Evolutionary conservation across 345 rosid genomes (phyloP).

Genomic region (Eucalyptus marginata): DNA sequence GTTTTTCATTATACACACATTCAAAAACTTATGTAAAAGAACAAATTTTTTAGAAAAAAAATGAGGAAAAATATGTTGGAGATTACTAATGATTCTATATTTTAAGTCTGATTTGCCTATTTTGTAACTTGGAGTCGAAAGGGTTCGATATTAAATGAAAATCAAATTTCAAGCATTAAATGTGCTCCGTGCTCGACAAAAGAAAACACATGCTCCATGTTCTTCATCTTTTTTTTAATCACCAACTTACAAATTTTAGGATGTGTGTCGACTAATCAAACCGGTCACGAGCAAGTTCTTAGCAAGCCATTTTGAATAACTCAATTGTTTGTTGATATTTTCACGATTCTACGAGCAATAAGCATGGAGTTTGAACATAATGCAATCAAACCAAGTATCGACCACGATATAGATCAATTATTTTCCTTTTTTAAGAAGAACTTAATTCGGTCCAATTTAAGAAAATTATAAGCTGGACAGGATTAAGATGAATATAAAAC

Average conservation of each 20-base stretch:
- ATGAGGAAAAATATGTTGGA: accelerated
- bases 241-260: too few relatives aligned
- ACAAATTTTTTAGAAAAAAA: accelerated
- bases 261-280: accelerated
- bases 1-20: accelerated
- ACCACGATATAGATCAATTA: not conserved
- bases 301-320: accelerated
- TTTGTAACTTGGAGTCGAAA: not conserved
- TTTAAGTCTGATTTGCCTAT: accelerated
- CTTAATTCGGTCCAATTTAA: accelerated
- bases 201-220: too few relatives aligned
- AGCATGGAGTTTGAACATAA: accelerated
- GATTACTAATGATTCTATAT: not conserved
- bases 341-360: accelerated
- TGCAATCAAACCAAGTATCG: too few relatives aligned
- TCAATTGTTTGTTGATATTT: accelerated
- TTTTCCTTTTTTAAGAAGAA: not conserved
- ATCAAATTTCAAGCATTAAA: not conserved
- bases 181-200: accelerated
- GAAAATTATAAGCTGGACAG: accelerated
- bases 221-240: not conserved
- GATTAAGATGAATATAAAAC: not conserved
- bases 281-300: accelerated
- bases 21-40: accelerated
- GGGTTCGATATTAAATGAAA: too few relatives aligned